Conservation (phyloP, 2,329 filamentous ascomycete species). For the Cordyceps javanica region DNA sequence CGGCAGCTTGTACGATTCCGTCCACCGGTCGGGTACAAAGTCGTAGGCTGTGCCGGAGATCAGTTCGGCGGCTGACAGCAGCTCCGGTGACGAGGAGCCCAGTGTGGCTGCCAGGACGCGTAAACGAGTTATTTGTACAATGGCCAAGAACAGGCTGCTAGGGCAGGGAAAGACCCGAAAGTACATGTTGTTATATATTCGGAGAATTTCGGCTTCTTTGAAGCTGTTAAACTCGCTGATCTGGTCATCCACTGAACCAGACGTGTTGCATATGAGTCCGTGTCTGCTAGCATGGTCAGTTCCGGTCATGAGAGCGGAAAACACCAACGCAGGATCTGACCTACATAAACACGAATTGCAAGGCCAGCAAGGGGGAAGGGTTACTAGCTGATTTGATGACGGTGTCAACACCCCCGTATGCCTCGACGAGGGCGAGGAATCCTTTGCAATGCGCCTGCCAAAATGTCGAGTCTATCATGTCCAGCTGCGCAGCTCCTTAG, state of each 20-base stretch:
- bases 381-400: neutral
- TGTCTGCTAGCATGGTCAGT: neutral
- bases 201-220: neutral
- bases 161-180: neutral
- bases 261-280: neutral
- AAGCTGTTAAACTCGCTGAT: neutral
- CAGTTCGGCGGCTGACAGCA: neutral
- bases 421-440: neutral
- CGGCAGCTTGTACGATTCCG: neutral
- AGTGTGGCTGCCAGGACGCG: neutral
- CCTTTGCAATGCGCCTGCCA: neutral
- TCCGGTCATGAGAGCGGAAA: neutral
- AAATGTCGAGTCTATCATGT: neutral
- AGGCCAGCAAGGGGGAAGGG: neutral
- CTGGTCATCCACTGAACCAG: neutral
- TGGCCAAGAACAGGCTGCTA: neutral
- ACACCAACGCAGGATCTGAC: no score
- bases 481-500: neutral
- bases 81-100: neutral
- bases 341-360: constrained; percentile 4
- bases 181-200: neutral
- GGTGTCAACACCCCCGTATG: neutral
- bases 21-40: neutral
- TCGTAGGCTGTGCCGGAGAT: neutral
- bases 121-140: neutral